Evolutionary conservation across 306 rosid species (phyloP).

Genomic region (Hylodesmum podocarpum): DNA sequence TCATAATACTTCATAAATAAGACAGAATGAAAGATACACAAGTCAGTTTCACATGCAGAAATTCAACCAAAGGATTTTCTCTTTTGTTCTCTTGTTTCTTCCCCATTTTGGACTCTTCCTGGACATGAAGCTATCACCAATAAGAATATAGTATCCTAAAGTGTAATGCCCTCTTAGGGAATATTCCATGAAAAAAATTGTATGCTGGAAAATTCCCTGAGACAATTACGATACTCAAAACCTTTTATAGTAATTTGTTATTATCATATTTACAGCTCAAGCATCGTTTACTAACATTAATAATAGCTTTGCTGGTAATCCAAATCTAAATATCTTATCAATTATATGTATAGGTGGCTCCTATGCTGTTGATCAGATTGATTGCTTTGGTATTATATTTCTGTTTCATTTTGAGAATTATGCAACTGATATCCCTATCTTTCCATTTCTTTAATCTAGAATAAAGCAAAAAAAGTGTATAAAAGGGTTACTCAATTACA

Average conservation of each 20-base stretch:
- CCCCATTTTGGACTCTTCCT: too few relatives aligned
- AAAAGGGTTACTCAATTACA: conserved; percentile 48
- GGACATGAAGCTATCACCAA: too few relatives aligned
- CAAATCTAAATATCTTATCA: conserved; percentile 20
- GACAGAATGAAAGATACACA: too few relatives aligned
- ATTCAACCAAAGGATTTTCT: too few relatives aligned
- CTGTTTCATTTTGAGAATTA: conserved; percentile 2
- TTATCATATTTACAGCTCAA: neutral
- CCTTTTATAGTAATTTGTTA: neutral
- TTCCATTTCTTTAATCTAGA: conserved; percentile 44
- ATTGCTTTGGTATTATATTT: neutral
- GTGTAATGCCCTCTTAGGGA: too few relatives aligned
- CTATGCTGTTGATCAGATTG: conserved; percentile 13
- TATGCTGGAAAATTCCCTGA: neutral
- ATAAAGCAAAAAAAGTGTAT: conserved; percentile 55
- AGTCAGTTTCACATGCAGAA: too few relatives aligned
- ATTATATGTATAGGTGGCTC: conserved; percentile 14
- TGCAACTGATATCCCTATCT: conserved; percentile 18
- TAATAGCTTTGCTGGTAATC: neutral
- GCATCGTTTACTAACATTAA: conserved; percentile 15
- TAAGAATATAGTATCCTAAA: too few relatives aligned
- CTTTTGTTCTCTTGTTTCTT: too few relatives aligned
- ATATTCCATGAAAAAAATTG: neutral
- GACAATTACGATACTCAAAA: neutral
- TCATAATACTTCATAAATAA: too few relatives aligned